Evolutionary conservation across 805 yeast genomes (phyloP).

Genomic region (Yamadazyma kitorensis): DNA sequence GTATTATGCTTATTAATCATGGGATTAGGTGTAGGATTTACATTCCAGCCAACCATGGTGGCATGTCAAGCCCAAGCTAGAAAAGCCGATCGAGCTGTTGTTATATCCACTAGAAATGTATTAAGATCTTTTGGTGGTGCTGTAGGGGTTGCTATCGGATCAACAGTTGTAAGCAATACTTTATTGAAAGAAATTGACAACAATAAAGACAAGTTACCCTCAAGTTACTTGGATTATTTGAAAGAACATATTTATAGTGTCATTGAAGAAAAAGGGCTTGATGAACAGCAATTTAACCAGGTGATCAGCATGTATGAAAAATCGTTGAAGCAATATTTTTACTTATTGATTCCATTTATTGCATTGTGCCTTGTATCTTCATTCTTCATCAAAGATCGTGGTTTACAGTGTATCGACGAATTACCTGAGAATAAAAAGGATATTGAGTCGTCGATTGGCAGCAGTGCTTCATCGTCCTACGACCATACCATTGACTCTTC

Average conservation of each 20-base stretch:
- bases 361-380: slow-evolving; percentile 30
- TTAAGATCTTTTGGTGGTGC: slow-evolving; percentile 62
- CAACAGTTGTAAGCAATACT: slow-evolving; percentile 37
- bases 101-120: slow-evolving; percentile 55
- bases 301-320: slow-evolving; percentile 29
- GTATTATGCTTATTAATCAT: slow-evolving; percentile 17
- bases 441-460: slow-evolving; percentile 1
- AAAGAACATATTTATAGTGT: slow-evolving; percentile 21
- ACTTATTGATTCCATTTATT: slow-evolving; percentile 33
- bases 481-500: neutral
- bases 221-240: slow-evolving; percentile 20
- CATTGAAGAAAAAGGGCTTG: slow-evolving; percentile 20
- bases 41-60: slow-evolving; percentile 56
- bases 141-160: slow-evolving; percentile 50
- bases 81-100: slow-evolving; percentile 55
- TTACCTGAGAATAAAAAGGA: slow-evolving; percentile 4
- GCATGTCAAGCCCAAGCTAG: slow-evolving; percentile 55
- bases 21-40: slow-evolving; percentile 46
- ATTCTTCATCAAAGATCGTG: slow-evolving; percentile 31
- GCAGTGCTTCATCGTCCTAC: slow-evolving; percentile 1
- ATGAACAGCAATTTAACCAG: slow-evolving; percentile 16
- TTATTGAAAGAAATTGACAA: slow-evolving; percentile 21
- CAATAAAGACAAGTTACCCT: slow-evolving; percentile 8
- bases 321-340: slow-evolving; percentile 32
- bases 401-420: slow-evolving; percentile 38